These are phyloP conservation scores for Penicillium robsamsonii DNA, from an alignment of 495 filamentous ascomycete species.

Conservation along the genomic window DNA sequence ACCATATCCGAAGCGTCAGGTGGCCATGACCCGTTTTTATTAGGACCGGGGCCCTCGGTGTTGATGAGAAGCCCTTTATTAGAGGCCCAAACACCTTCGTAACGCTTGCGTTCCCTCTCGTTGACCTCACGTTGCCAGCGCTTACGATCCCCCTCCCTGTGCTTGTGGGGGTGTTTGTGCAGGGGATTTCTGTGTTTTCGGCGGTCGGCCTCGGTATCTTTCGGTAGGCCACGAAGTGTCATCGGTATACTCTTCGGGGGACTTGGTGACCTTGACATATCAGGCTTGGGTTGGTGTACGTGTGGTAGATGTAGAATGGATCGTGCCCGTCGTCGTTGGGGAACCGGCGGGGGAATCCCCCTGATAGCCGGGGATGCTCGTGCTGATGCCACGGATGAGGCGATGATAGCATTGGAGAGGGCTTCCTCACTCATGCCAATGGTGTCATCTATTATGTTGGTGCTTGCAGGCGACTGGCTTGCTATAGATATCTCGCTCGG, in stretches of 20 bases:
- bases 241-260: constrained; percentile 62
- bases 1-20: constrained; percentile 53
- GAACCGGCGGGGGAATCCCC: constrained; percentile 36
- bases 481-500: constrained; percentile 33
- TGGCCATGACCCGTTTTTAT: constrained; percentile 22
- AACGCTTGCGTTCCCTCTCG: constrained; percentile 77
- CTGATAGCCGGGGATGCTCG: constrained; percentile 55
- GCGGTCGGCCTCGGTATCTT: constrained; percentile 58
- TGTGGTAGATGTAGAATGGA: constrained; percentile 40
- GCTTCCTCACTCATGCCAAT: constrained; percentile 46
- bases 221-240: constrained; percentile 66
- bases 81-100: constrained; percentile 95
- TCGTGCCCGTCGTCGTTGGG: constrained; percentile 49
- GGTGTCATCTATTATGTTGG: constrained; percentile 25
- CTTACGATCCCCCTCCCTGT: constrained; percentile 81
- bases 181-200: constrained; percentile 48
- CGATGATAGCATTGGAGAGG: constrained; percentile 76
- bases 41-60: constrained; percentile 7
- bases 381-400: constrained; percentile 76
- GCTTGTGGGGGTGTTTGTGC: constrained; percentile 75
- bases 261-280: constrained; percentile 50
- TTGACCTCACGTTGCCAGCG: constrained; percentile 81
- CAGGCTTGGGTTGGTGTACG: constrained; percentile 32
- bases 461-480: constrained; percentile 28
- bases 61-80: constrained; percentile 69